Evolutionary conservation across 768 basidiomycete genomes (phyloP), one percentile per base, ranked within the genome.

Genomic region (Pleurotus salmoneostramineus): DNA sequence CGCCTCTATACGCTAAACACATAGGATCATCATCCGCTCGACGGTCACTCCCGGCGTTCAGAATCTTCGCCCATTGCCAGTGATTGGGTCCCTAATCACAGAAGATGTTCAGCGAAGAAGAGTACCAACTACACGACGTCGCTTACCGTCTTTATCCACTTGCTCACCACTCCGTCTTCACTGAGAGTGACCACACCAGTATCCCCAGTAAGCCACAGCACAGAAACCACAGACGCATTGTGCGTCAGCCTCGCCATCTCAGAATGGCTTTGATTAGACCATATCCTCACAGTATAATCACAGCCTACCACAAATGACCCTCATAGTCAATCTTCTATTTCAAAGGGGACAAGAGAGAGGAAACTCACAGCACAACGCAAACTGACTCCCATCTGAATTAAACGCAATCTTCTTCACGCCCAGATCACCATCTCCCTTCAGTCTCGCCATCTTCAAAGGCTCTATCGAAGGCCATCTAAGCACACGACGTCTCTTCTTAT

Each of bases 211-310:
- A 88, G 75, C 88, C 88, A 89, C 48, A 75, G 76, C 5, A 83
- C 73, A 6, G 76, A 74, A 31, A 80, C 68, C 6, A 84, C 70
- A 2, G 71, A 70, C 47, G 81, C 70, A 63, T 78, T 80, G 62
- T 86, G 83, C 17, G 76, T 68, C 49, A 89, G 70, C 47, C 80
- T 75, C 7, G 83, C 84, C 49, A 84, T 72, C 69, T 89, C 88
- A 42, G 67, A 66, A 11, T 69, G 71, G 33, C 63, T 72, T 34
- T 65, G 55, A 60, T 76, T 85, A 61, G 77, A 77, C 84, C 84
- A 87, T 65, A 89, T 80, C 46, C 88, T 84, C 49, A 88, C 72
- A 17, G 84, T 82, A 34, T 72, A 75, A 69, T 89, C 86, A 42
- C 74, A 68, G 63, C 83, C 85, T 86, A 27, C 21, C 21, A 27